phyloP scores from a whole-genome alignment of 2,329 filamentous ascomycete genomes.

The Nectriaceae sp. region DNA sequence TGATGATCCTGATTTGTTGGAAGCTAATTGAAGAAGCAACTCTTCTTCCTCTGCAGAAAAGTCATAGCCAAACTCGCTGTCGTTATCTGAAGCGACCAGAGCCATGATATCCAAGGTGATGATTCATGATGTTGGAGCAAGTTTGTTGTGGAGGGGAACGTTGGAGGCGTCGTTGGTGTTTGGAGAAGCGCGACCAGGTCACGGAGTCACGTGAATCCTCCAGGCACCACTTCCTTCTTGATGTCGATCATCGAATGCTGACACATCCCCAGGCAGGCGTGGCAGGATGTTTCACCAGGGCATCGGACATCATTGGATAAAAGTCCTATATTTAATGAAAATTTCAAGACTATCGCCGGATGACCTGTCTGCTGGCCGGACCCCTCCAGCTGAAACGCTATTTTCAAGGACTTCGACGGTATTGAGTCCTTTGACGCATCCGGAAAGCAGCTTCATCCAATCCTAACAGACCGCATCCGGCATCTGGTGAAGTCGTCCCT shows the following conservation, averaged over 20 bases:
- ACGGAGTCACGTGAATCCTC: constrained; percentile 27
- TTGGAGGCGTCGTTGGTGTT: constrained; percentile 7
- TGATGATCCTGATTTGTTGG: constrained; percentile 15
- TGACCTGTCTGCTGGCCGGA: no score
- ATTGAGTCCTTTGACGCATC: background rate
- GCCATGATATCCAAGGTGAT: constrained; percentile 10
- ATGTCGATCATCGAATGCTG: background rate
- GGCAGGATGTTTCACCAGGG: no score
- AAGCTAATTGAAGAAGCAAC: constrained; percentile 38
- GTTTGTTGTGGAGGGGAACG: constrained; percentile 2
- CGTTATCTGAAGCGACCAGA: constrained; percentile 32
- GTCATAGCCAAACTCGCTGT: constrained; percentile 50
- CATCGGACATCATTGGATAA: no score
- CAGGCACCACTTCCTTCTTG: constrained; percentile 7
- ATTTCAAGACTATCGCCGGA: no score
- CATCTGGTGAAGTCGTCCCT: no score
- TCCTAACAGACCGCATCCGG: no score
- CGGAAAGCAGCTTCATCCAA: no score
- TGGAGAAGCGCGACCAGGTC: constrained; percentile 18
- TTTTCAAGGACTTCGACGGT: no score
- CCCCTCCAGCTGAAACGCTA: no score
- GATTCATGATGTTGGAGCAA: constrained; percentile 23
- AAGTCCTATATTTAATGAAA: no score
- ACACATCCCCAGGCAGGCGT: no score
- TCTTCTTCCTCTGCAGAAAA: constrained; percentile 49